Evolutionary conservation across 2,329 filamentous ascomycete genomes (phyloP), one percentile per base, ranked within the genome.

Genomic region (Aspergillus ruber): DNA sequence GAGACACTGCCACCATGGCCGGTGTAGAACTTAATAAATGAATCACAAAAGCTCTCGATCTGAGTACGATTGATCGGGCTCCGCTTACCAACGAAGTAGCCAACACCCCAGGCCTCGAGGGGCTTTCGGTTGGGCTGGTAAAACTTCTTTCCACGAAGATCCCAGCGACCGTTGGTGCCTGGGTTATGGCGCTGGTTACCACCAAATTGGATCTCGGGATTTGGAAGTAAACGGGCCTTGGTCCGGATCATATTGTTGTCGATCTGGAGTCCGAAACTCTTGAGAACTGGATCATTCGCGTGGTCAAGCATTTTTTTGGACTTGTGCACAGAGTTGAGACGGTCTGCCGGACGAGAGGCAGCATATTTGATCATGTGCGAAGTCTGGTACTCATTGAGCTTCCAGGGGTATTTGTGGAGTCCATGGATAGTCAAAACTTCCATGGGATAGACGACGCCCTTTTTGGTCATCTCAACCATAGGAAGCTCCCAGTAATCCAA

Each of bases 301-400:
- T 88, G 93, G 8, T 82, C 72, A 0, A 91, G 75, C 54, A 85
- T 78, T 0, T 71, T 62, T 7, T 95, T 79, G 13, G 86, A 86
- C 3, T 78, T 65, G 43, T 82, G 71, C 56, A 97, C 90, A 17
- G 86, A 81, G 0, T 64, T 57, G 55, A 81, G 79, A n/a, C 93
- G 86, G 25, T 82, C 65, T 0, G 66, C 64, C 0, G 93, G 93
- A 1, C 84, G 79, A 5, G 86, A 88, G 4, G 95, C 91, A 0
- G 91, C 90, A 59, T 91, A 89, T 66, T 86, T 91, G 73, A 98
- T 96, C 93, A 98, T 98, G 4, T 78, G 71, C 0, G 84, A 73
- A 0, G 91, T 96, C 70, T 95, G 76, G 0, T 61, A 59, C 46
- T 82, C 79, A 44, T 75, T 76, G 42, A 83, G 63, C 66, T 84